These are phyloP conservation scores for Nakaseomyces sp. DNA, from an alignment of 1,139 yeast genomes.

Conservation along the genomic window DNA sequence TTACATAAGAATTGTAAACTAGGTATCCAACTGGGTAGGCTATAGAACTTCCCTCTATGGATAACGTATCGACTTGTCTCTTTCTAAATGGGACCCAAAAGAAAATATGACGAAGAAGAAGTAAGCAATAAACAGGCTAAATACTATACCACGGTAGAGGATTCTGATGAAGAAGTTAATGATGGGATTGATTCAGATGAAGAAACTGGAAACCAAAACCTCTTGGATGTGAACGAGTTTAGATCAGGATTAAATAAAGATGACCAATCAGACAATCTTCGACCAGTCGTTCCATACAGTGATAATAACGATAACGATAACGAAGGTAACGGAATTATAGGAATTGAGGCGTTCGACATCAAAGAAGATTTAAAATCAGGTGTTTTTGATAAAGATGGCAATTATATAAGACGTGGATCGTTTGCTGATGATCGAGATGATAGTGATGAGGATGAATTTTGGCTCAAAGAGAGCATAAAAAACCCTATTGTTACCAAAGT, in stretches of 20 bases:
- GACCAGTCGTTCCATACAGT: not conserved
- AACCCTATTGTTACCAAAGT: conserved; percentile 3
- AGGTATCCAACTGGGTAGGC: too few relatives aligned
- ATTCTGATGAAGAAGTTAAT: conserved; percentile 5
- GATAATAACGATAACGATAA: not conserved
- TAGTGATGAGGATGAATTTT: conserved; percentile 18
- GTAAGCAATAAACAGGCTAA: not conserved
- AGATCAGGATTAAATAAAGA: not conserved
- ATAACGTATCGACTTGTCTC: too few relatives aligned
- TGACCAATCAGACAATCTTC: not conserved
- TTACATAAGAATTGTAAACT: too few relatives aligned
- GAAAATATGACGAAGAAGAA: not conserved
- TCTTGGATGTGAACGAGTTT: not conserved
- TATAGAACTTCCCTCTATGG: too few relatives aligned
- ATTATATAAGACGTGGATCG: conserved; percentile 12
- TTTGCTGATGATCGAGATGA: conserved; percentile 4
- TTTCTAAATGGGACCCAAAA: not conserved
- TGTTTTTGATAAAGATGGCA: conserved; percentile 22
- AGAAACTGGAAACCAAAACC: not conserved
- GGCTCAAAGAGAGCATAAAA: conserved; percentile 18
- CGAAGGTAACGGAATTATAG: not conserved
- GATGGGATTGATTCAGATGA: conserved; percentile 7
- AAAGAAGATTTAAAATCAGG: conserved; percentile 21
- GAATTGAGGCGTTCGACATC: conserved; percentile 20
- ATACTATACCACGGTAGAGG: not conserved